Evolutionary conservation across 1,284 basidiomycete genomes (phyloP), one percentile per base, ranked within the genome.

Genomic region (Microbotryum lychnidis-dioicae): DNA sequence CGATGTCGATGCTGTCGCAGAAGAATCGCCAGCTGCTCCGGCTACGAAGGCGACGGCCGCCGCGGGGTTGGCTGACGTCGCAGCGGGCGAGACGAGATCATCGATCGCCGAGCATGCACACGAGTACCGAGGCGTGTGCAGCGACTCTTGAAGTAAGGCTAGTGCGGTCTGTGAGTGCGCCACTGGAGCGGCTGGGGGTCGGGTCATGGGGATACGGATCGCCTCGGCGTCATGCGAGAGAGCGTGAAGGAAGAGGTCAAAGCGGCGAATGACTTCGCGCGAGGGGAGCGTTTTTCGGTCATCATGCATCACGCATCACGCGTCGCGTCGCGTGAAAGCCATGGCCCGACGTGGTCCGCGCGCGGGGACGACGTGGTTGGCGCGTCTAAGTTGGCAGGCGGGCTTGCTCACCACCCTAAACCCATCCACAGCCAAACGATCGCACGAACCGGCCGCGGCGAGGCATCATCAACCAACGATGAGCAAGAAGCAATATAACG

Each of bases 401-500:
- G 31, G 25, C 51, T 23, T 31, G 51, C 51, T 53, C 27, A 33
- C 21, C 6, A 10, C 31, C n/a, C 27, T 14, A 21, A 20, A 18
- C 48, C 10, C 48, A 27, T 9, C 2, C 21, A 21, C 21, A 21
- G 21, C 48, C 48, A 21, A 2, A n/a, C 33, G 12, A 10, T 23
- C 37, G 53, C 48, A 45, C 21, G 27, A 12, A 33, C 16, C 27
- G 6, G 37, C 18, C 27, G 20, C 8, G 18, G 25, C 33, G 46
- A 7, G n/a, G 27, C 12, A 25, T 20, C 9, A 27, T 9, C 33
- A 18, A 56, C 25, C 7, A 52, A 42, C 50, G 23, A 62, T 53
- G 50, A 62, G 57, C 49, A 62, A 58, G 56, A 55, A 56, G n/a
- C 31, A 27, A 25, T 50, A 42, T 16, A 60, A 52, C 23, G 53